Base-by-base conservation (phyloP, 805 yeast genomes). In the Yamadazyma sp. region DNA sequence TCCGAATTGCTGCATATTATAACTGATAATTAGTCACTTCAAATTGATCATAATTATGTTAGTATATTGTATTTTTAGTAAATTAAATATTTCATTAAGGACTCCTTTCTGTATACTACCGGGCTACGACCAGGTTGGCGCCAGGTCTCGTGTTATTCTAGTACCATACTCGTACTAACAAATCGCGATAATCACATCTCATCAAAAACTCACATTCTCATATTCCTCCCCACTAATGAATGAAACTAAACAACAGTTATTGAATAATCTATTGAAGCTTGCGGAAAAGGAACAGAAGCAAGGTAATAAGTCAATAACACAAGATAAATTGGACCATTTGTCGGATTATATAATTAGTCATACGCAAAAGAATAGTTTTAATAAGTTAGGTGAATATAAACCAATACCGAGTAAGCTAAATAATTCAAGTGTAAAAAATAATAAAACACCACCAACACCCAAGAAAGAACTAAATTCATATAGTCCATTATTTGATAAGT, bases 251-350 rank as follows among this genome's bases (percentile, higher is more conserved):
- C 54, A 56, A 34, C 59, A 56, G 30, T 49, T 59, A 13, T 49
- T 60, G 14, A 48, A 59, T 23, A 48, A 52, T 31, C 43, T 62
- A 16, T 40, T 61, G 17, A 45, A 45, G 33, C 37, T 66, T 31
- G 68, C 68, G 11, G 58, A 60, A 36, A 55, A 53, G 42, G 72
- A 66, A 45, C 63, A 62, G 35, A 45, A 50, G 32, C 55, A 43
- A 30, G 73, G 73, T 8, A 66, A 66, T 40, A 51, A 40, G 15
- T 50, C 68, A 12, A 55, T 66, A 8, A 62, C 70, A 4, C 47
- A 53, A 27, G 70, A 64, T 11, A 65, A 65, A 36, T 47, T 66
- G 36, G 44, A 53, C 35, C 55, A 58, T 14, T 44, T 66, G 25
- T 45, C 58, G 24, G 44, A 47, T 23, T 58, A 51, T 40, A 58